Conservation (phyloP, 2,329 filamentous ascomycete species). For the Talaromyces pinophilus region DNA sequence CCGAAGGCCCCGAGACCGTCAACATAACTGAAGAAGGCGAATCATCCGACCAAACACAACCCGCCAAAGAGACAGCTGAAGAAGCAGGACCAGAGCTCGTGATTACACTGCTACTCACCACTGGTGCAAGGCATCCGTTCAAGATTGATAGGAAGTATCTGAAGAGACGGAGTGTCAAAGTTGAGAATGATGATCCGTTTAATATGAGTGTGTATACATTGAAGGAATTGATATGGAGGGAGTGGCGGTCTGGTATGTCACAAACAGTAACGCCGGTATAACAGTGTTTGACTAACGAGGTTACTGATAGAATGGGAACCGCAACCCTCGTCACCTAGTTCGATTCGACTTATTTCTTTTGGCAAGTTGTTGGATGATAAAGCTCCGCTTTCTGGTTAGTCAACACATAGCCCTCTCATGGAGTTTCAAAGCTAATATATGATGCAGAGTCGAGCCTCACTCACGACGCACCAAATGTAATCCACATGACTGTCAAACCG, state of each 20-base stretch:
- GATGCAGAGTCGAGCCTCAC: constrained; percentile 74
- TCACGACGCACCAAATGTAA: constrained; percentile 72
- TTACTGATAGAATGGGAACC: constrained; percentile 72
- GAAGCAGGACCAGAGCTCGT: constrained; percentile 40
- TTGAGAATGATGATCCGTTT: constrained; percentile 78
- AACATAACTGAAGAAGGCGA: constrained; percentile 11
- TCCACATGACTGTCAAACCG: constrained; percentile 93
- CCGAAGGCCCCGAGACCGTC: constrained; percentile 1
- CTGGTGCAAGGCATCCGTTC: constrained; percentile 82
- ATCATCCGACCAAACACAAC: neutral
- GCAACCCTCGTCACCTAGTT: constrained; percentile 80
- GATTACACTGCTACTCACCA: constrained; percentile 82
- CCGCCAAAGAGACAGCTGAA: constrained; percentile 38
- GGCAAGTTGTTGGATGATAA: constrained; percentile 91
- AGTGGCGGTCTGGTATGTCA: constrained; percentile 73
- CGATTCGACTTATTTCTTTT: constrained; percentile 88
- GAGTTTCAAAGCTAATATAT: neutral
- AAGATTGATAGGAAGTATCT: constrained; percentile 87
- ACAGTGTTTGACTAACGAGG: neutral
- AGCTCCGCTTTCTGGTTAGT: constrained; percentile 75
- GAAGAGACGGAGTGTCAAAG: constrained; percentile 72
- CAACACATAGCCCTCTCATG: neutral
- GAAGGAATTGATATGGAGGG: constrained; percentile 88
- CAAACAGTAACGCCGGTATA: neutral
- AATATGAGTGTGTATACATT: constrained; percentile 90